These are phyloP conservation scores for Aspergillus ostianus DNA, from an alignment of 495 filamentous ascomycete genomes.

Conservation along the genomic window DNA sequence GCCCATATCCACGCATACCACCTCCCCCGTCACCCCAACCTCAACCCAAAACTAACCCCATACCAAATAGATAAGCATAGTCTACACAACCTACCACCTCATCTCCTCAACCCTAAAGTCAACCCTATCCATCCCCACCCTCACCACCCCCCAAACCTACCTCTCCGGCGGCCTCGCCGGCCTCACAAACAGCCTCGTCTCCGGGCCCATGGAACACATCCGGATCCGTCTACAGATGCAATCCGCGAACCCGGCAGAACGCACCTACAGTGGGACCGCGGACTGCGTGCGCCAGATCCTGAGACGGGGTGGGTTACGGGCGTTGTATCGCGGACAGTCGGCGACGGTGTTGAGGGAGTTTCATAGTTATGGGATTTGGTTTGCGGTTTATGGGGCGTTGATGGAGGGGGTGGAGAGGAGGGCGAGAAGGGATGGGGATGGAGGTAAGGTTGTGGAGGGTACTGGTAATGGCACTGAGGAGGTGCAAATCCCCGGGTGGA, in stretches of 20 bases:
- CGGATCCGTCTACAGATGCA: conserved; percentile 77
- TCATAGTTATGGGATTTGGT: conserved; percentile 14
- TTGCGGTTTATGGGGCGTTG: conserved; percentile 8
- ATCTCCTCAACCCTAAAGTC: conserved; percentile 50
- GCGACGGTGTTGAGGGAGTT: conserved; percentile 34
- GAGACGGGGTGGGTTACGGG: conserved; percentile 62
- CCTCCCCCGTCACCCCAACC: too few species aligned
- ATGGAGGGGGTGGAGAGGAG: not conserved
- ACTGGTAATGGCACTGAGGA: too few species aligned
- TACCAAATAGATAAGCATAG: conserved; percentile 53
- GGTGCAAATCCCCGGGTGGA: not conserved
- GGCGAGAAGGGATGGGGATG: not conserved
- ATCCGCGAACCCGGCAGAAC: not conserved
- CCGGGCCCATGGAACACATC: conserved; percentile 82
- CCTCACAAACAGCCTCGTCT: conserved; percentile 72
- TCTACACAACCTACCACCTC: conserved; percentile 84
- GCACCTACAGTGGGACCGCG: conserved; percentile 4
- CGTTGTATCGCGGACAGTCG: conserved; percentile 74
- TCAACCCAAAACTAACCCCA: not conserved
- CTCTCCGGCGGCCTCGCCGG: conserved; percentile 77
- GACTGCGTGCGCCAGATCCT: conserved; percentile 70
- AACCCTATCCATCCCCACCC: conserved; percentile 17
- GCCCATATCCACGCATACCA: not conserved
- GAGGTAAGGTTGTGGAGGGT: too few species aligned
- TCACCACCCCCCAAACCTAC: conserved; percentile 73